Conservation (phyloP, 2,329 filamentous ascomycete genomes). For the Zymoseptoria ardabiliae region DNA sequence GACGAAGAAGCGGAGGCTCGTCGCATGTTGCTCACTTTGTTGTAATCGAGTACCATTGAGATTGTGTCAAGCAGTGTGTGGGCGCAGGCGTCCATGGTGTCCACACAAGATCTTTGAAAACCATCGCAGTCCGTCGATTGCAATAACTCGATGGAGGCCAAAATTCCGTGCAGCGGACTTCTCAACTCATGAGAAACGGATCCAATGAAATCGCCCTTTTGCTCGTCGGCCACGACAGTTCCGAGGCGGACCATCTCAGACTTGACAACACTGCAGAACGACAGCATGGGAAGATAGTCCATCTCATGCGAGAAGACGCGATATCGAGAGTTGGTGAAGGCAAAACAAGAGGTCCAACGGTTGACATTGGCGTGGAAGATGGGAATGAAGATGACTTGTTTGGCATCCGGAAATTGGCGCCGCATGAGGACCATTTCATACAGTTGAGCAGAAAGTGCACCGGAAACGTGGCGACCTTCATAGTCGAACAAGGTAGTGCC, state of each 20-base stretch:
- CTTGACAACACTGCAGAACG: slow-evolving; percentile 34
- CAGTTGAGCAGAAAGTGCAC: slow-evolving; percentile 12
- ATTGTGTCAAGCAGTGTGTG: slow-evolving; percentile 14
- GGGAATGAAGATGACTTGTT: slow-evolving; percentile 44
- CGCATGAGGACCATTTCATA: slow-evolving; percentile 18
- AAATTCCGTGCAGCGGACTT: slow-evolving; percentile 23
- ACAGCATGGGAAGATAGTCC: slow-evolving; percentile 31
- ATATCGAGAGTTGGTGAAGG: slow-evolving; percentile 39
- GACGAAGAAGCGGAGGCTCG: slow-evolving; percentile 6
- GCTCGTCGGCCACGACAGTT: slow-evolving; percentile 34
- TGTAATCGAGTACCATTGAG: slow-evolving; percentile 19
- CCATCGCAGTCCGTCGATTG: slow-evolving; percentile 34
- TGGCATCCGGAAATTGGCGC: slow-evolving; percentile 37
- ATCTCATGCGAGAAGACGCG: slow-evolving; percentile 32
- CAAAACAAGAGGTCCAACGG: slow-evolving; percentile 25
- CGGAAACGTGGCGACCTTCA: slow-evolving; percentile 12
- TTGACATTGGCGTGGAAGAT: slow-evolving; percentile 41
- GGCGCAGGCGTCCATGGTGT: slow-evolving; percentile 18
- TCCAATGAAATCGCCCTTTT: slow-evolving; percentile 40
- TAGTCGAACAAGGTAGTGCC: slow-evolving; percentile 14
- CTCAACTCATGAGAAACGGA: slow-evolving; percentile 34
- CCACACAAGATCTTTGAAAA: slow-evolving; percentile 18
- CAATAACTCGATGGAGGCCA: slow-evolving; percentile 37
- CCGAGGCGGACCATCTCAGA: slow-evolving; percentile 32
- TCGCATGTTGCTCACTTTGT: slow-evolving; percentile 11